These are phyloP conservation scores for Meyerozyma carpophila DNA, from an alignment of 1,139 yeast genomes.

Conservation along the genomic window DNA sequence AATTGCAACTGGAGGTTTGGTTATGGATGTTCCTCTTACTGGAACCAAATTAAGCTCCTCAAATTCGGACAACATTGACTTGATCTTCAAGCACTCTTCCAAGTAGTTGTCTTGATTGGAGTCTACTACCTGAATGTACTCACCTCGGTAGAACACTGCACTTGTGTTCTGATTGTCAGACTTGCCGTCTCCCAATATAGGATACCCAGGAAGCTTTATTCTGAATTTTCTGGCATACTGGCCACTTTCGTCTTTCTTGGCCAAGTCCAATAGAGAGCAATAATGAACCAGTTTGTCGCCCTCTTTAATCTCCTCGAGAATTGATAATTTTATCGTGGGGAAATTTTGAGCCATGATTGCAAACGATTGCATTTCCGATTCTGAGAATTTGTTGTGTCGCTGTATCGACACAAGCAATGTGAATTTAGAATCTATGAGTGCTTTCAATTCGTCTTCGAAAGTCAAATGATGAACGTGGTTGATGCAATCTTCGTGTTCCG, in stretches of 20 bases:
- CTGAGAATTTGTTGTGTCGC: slow-evolving; percentile 45
- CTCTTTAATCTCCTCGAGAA: slow-evolving; percentile 42
- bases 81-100: slow-evolving; percentile 79
- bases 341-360: slow-evolving; percentile 54
- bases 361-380: slow-evolving; percentile 50
- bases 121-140: slow-evolving; percentile 80
- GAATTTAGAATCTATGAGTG: slow-evolving; percentile 60
- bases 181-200: slow-evolving; percentile 86
- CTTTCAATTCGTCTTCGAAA: slow-evolving; percentile 37
- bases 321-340: slow-evolving; percentile 59
- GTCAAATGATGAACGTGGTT: slow-evolving; percentile 18
- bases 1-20: slow-evolving; percentile 61
- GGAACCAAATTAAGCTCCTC: slow-evolving; percentile 49
- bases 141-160: slow-evolving; percentile 76
- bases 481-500: slow-evolving; percentile 44
- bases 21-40: slow-evolving; percentile 12
- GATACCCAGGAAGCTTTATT: slow-evolving; percentile 72
- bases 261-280: slow-evolving; percentile 60
- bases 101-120: slow-evolving; percentile 86
- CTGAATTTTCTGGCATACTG: slow-evolving; percentile 45
- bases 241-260: slow-evolving; percentile 35
- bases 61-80: slow-evolving; percentile 74
- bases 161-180: slow-evolving; percentile 83
- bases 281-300: slow-evolving; percentile 36
- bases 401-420: slow-evolving; percentile 70